phyloP scores from a whole-genome alignment of 768 basidiomycete species.

The Mycena floridula region DNA sequence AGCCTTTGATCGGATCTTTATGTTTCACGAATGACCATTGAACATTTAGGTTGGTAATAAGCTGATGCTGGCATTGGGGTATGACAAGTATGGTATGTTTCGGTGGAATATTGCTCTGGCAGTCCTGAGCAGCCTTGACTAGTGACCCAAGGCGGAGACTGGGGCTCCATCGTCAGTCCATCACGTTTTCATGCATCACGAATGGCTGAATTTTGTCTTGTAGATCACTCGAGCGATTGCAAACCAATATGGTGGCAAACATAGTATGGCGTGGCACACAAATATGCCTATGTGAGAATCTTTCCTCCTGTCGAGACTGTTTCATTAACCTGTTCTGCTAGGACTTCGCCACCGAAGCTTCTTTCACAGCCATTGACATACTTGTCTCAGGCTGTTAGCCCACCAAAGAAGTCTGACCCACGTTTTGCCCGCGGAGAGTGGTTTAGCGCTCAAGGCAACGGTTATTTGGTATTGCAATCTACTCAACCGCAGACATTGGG shows the following conservation, averaged over 20 bases:
- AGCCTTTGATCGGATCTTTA: no score
- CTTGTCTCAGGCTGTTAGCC: constrained; percentile 19
- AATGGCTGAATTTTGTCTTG: background rate
- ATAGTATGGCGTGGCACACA: constrained; percentile 27
- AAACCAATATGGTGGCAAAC: constrained; percentile 16
- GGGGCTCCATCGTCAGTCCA: no score
- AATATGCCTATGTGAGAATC: constrained; percentile 24
- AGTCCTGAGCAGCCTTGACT: no score
- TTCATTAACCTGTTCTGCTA: constrained; percentile 1
- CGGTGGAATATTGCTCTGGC: no score
- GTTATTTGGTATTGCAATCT: constrained; percentile 20
- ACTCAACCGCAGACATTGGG: constrained; percentile 31
- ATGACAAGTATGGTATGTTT: constrained; percentile 26
- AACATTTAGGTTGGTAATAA: constrained; percentile 18
- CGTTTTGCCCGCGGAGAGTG: constrained; percentile 1
- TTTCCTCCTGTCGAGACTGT: background rate
- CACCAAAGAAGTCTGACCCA: background rate
- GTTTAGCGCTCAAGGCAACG: constrained; percentile 8
- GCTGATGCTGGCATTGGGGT: constrained; percentile 27
- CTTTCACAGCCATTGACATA: constrained; percentile 17
- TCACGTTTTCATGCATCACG: no score
- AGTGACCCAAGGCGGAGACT: no score
- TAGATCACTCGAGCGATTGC: constrained; percentile 22
- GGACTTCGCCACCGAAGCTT: constrained; percentile 14
- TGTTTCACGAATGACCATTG: no score